Conservation (phyloP, 208 protist genomes). For the Trypanosoma caninum region DNA sequence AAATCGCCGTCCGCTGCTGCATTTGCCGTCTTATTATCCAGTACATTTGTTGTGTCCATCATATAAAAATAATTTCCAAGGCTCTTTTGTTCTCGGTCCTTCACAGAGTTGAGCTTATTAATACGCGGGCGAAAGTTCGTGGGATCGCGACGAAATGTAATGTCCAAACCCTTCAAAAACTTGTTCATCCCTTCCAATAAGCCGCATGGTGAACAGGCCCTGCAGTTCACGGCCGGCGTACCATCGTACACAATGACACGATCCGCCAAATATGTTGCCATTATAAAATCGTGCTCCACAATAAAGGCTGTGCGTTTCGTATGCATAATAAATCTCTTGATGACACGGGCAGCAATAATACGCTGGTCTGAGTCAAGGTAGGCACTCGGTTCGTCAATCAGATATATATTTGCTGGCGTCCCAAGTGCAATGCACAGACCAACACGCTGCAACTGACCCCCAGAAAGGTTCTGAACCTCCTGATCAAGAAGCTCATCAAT, state of each 20-base stretch:
- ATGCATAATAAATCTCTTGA: slow-evolving; percentile 99
- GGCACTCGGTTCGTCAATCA: slow-evolving; percentile 99
- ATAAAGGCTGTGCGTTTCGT: slow-evolving; percentile 99
- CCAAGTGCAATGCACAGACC: slow-evolving; percentile 98
- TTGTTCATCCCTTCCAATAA: slow-evolving; percentile 96
- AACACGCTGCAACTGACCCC: slow-evolving; percentile 99
- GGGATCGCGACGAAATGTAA: slow-evolving; percentile 99
- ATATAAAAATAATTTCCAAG: slow-evolving; percentile 99
- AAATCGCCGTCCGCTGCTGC: slow-evolving; percentile 15
- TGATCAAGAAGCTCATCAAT: slow-evolving; percentile 98
- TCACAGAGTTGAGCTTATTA: slow-evolving; percentile 99
- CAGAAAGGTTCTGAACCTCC: slow-evolving; percentile 97
- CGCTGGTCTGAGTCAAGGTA: slow-evolving; percentile 99
- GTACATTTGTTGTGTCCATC: slow-evolving; percentile 49
- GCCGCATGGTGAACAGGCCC: slow-evolving; percentile 85
- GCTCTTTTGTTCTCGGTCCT: slow-evolving; percentile 98
- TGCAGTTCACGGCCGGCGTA: slow-evolving; percentile 93
- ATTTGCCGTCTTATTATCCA: slow-evolving; percentile 19
- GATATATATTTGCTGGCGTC: slow-evolving; percentile 99
- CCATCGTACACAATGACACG: slow-evolving; percentile 99
- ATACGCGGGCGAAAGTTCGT: slow-evolving; percentile 99
- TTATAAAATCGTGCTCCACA: slow-evolving; percentile 99
- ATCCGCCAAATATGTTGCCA: slow-evolving; percentile 99
- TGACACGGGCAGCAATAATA: slow-evolving; percentile 98
- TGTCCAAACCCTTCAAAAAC: slow-evolving; percentile 97